Evolutionary conservation across 139 green algal genomes (phyloP), one percentile per base, ranked within the genome.

Genomic region (Desmodesmus armatus): DNA sequence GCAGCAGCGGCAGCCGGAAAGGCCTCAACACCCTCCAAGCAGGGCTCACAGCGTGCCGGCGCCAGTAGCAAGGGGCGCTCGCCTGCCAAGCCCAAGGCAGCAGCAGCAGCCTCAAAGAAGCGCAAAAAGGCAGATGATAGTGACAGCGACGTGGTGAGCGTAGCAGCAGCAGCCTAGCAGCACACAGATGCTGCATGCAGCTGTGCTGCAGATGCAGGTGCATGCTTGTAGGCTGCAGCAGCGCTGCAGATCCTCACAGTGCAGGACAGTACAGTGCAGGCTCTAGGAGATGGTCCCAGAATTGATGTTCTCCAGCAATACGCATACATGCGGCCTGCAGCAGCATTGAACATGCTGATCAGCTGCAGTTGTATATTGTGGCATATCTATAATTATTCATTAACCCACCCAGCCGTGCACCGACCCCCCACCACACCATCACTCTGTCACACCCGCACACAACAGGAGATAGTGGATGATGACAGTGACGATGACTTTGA

Each of bases 401-500:
- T 37, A 75, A n/a, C 27, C 41, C 62, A 40, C 23, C 25, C 41
- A 65, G 41, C 41, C 4, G 11, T 11, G 35, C 69, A 77, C 11
- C 69, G 31, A 60, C 39, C 11, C 27, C 35, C 31, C 25, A 79
- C 15, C 25, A 29, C 41, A 75, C 47, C 4, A 19, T 35, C 63
- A 72, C 63, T 41, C 35, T 4, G 40, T 23, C 47, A 39, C 25
- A 19, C 40, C 77, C 43, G 58, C 77, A 19, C 62, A 40, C 43
- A 84, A 84, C n/a, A 49, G 60, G 63, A 75, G 63, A 13, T 77
- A 84, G 78, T 67, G 29, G 43, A 67, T 53, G 78, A 51, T 19
- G 78, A 84, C 78, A 77, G 62, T 27, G 78, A 77, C 29, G 82
- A 87, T 27, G 81, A 79, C 40, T 19, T 35, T 40, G 81, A 81